Evolutionary conservation across 2,329 filamentous ascomycete genomes (phyloP), one percentile per base, ranked within the genome.

Genomic region (Colletotrichum cereale): DNA sequence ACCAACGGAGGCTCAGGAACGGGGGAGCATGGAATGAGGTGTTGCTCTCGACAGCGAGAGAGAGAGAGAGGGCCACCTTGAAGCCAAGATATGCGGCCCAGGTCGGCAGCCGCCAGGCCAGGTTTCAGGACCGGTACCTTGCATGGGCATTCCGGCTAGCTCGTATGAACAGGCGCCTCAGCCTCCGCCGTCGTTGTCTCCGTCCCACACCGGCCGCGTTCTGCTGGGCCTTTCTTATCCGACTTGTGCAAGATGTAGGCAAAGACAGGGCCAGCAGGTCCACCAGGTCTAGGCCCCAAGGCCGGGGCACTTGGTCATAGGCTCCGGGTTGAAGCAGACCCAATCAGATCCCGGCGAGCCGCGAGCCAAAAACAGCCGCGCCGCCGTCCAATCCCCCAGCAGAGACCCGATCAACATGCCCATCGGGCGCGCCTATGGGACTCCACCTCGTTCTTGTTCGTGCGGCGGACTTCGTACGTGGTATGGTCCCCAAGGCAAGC

Each of bases 101-200:
- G 66, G 66, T 40, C 58, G 31, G 65, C 66, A 61, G 36, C 69
- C 69, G 60, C 69, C 65, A 42, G 69, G 36, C 64, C 61, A 29
- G 31, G 69, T 72, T 69, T 69, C 69, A 72, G 69, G 65, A 61
- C 34, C 47, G 36, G 58, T 61, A 16, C 29, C 31, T 61, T 34
- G 31, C 64, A 69, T 69, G n/a, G 53, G 10, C 44, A 34, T 48
- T 52, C 31, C 38, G 16, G 44, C 47, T 40, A 53, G 44, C 31
- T 44, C 24, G 69, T 69, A 69, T 64, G 66, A 69, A 72, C 58
- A 60, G 65, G 69, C 69, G 69, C 69, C 69, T 64, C 69, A 72
- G 69, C 69, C 69, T 72, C 65, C 57, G 57, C 50, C 48, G 2
- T 8, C 18, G 40, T 6, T 8, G 53, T 18, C 29, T 38, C 56